Evolutionary conservation across 306 rosid genomes (phyloP), one percentile per base, ranked within the genome.

Genomic region (Cucurbita argyrosperma): DNA sequence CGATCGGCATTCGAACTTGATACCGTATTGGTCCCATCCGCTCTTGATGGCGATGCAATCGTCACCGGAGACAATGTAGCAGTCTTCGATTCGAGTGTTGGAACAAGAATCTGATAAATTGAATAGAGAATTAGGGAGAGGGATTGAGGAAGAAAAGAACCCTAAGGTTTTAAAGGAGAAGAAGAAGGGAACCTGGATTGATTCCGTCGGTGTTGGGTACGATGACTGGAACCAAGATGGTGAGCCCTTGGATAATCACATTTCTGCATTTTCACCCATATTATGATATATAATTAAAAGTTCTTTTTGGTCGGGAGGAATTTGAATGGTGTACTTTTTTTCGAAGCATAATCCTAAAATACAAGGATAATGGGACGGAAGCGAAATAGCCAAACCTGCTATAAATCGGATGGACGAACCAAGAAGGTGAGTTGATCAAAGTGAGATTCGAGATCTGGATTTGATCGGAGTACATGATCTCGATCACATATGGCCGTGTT

Each of bases 181-280:
- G 71, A 8, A 50, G 8, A 45, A 0, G 15, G 54, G 3, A 42
- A 71, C 93, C 93, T 52, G 96, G 96, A 73, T 91, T 37, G 19
- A 91, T 86, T 4, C 91, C 97, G 82, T 91, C 96, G 8, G 97
- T 91, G 82, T 91, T 91, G 8, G 97, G 95, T 30, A 50, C 86
- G 79, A 61, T 52, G n/a, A 89, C 39, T 9, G 97, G 91, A 18
- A 96, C 97, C 23, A 80, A 35, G 26, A 91, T 91, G 15, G 91
- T 87, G 4, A 89, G 79, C 3, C 87, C 79, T 76, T 86, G 79
- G 3, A 91, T 60, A 1, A 84, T 72, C 69, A 89, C 42, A 56
- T 85, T 63, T 46, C 96, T 92, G 81, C 46, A 78, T 37, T n/a
- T 4, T 58, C 35, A 30, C 49, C 2, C 26, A 1, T 26, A 26